Conservation (phyloP, 2,329 filamentous ascomycete species). For the Diaporthe aspalathi region DNA sequence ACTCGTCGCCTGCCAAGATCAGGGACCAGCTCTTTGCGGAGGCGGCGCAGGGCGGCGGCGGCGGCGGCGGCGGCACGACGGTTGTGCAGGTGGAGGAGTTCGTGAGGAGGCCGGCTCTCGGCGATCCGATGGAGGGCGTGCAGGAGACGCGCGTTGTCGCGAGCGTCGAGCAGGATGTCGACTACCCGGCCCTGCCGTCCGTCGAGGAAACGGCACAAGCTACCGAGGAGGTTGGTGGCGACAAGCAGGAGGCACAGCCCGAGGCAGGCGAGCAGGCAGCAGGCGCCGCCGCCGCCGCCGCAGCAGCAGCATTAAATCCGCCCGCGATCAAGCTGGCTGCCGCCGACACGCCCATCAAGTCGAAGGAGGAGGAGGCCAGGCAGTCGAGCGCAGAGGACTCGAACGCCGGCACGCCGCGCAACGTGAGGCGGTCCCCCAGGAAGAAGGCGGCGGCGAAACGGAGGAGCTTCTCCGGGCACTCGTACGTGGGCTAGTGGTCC, state of each 20-base stretch:
- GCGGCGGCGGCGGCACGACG: too few species aligned
- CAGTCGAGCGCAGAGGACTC: constrained; percentile 37
- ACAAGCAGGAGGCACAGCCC: constrained; percentile 3
- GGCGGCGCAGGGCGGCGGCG: neutral
- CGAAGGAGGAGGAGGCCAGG: constrained; percentile 22
- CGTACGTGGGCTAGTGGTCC: neutral
- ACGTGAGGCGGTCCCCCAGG: constrained; percentile 37
- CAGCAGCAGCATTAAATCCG: neutral
- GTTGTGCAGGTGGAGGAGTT: constrained; percentile 15
- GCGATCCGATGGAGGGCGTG: constrained; percentile 31
- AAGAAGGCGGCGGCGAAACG: constrained; percentile 28
- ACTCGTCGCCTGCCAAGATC: constrained; percentile 36
- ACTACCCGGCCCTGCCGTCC: constrained; percentile 28
- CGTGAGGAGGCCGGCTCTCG: neutral
- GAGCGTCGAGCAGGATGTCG: constrained; percentile 32
- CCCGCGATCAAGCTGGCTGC: neutral
- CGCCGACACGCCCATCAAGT: constrained; percentile 11
- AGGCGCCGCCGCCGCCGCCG: too few species aligned
- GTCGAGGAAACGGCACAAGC: constrained; percentile 28
- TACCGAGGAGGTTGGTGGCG: neutral
- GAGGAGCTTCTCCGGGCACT: constrained; percentile 23
- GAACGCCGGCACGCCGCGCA: constrained; percentile 36
- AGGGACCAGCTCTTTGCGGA: constrained; percentile 32
- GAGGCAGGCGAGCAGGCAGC: neutral
- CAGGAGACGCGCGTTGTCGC: constrained; percentile 9